Evolutionary conservation across 2,329 filamentous ascomycete species (phyloP).

Genomic region (Parafenestella ontariensis): DNA sequence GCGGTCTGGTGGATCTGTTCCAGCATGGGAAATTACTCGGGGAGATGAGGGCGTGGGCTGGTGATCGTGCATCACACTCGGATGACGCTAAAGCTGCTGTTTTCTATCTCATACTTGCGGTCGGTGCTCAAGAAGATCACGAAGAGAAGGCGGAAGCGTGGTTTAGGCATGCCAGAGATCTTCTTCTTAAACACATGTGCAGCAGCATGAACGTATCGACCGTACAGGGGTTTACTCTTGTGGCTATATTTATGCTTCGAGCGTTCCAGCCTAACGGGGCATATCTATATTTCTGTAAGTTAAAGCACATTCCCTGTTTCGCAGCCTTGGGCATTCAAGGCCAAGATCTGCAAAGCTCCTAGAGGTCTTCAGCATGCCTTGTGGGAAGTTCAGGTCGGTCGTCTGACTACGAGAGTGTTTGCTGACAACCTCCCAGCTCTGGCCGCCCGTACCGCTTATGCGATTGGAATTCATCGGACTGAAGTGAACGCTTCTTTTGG

Average conservation of each 20-base stretch:
- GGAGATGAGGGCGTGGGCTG: conserved; percentile 39
- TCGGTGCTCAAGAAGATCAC: conserved; percentile 55
- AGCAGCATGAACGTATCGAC: conserved; percentile 59
- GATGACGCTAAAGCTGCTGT: conserved; percentile 57
- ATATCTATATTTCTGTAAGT: conserved; percentile 57
- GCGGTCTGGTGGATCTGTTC: conserved; percentile 58
- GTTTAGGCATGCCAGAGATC: conserved; percentile 55
- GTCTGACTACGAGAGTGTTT: neutral
- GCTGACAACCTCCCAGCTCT: conserved; percentile 35
- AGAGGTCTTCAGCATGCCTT: neutral
- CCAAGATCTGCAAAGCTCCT: neutral
- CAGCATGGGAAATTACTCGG: conserved; percentile 46
- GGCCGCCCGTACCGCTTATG: conserved; percentile 60
- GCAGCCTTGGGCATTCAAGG: neutral
- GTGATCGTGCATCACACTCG: conserved; percentile 8
- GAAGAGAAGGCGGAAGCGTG: conserved; percentile 55
- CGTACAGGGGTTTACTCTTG: conserved; percentile 59
- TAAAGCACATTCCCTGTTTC: neutral
- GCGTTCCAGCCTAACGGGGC: conserved; percentile 61
- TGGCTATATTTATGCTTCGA: conserved; percentile 61
- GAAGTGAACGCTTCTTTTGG: conserved; percentile 61
- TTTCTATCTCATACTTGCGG: conserved; percentile 60
- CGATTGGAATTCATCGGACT: conserved; percentile 60
- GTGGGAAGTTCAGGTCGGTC: neutral
- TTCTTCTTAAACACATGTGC: conserved; percentile 56